These are phyloP conservation scores for Kurtzmaniella natalensis DNA, from an alignment of 1,139 yeast species.

Conservation along the genomic window DNA sequence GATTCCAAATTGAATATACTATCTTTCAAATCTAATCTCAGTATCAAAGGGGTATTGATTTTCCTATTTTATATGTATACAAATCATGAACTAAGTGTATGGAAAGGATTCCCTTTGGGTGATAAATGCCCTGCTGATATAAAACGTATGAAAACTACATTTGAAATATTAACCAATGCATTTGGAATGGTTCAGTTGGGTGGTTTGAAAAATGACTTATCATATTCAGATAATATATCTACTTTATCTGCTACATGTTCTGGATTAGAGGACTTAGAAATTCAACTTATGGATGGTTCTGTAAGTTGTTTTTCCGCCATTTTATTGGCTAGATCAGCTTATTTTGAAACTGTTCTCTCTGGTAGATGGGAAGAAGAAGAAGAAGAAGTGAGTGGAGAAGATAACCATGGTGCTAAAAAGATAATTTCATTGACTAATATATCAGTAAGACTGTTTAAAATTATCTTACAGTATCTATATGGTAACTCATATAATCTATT, in stretches of 20 bases:
- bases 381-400: too few relatives aligned
- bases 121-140: constrained; percentile 16
- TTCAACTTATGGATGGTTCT: constrained; percentile 38
- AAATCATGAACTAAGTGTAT: constrained; percentile 20
- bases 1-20: constrained; percentile 12
- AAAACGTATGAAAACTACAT: constrained; percentile 17
- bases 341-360: constrained; percentile 58
- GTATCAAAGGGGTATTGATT: constrained; percentile 25
- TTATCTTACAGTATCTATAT: constrained; percentile 53
- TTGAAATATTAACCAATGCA: constrained; percentile 16
- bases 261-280: constrained; percentile 17
- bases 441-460: constrained; percentile 37
- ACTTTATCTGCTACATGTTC: not conserved
- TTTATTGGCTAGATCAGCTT: constrained; percentile 54
- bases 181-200: constrained; percentile 17
- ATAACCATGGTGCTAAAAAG: constrained; percentile 7
- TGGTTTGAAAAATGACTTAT: constrained; percentile 11
- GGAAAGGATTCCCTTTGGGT: constrained; percentile 21
- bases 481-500: constrained; percentile 52
- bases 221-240: constrained; percentile 12
- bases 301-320: constrained; percentile 46
- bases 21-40: constrained; percentile 15
- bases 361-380: constrained; percentile 45
- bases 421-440: constrained; percentile 44
- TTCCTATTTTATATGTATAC: constrained; percentile 34